These are phyloP conservation scores for Neltuma alba DNA, from an alignment of 306 rosid species.

Conservation along the genomic window DNA sequence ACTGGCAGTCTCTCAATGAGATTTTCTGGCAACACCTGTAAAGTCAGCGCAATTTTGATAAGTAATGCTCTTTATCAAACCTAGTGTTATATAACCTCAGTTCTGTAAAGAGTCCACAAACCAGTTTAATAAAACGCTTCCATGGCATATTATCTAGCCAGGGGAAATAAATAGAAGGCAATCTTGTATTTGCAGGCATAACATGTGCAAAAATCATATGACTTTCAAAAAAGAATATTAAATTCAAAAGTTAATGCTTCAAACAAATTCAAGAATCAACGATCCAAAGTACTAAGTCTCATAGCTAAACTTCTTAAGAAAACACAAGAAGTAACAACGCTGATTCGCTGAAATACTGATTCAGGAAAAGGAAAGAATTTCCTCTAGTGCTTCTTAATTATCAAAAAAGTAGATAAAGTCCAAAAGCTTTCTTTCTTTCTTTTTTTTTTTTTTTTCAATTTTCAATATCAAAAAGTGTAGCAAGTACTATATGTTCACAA, in stretches of 20 bases:
- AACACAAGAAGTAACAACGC: neutral
- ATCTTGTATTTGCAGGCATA: conserved; percentile 17
- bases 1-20: conserved; percentile 82
- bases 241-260: conserved; percentile 14
- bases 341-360: conserved; percentile 1
- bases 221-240: conserved; percentile 15
- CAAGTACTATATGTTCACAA: neutral
- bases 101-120: neutral
- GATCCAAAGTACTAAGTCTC: neutral
- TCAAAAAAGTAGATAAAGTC: conserved; percentile 12
- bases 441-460: too few species aligned
- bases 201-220: neutral
- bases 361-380: too few species aligned
- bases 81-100: conserved; percentile 9
- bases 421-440: neutral
- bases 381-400: conserved; percentile 15
- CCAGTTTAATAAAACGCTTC: neutral
- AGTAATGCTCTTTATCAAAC: conserved; percentile 21
- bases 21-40: conserved; percentile 78
- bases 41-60: conserved; percentile 34
- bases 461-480: neutral
- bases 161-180: conserved; percentile 10
- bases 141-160: conserved; percentile 1
- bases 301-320: conserved; percentile 10
- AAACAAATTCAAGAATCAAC: neutral